Conservation (phyloP, 257 asterid genomes). For the Plantago ovata region DNA sequence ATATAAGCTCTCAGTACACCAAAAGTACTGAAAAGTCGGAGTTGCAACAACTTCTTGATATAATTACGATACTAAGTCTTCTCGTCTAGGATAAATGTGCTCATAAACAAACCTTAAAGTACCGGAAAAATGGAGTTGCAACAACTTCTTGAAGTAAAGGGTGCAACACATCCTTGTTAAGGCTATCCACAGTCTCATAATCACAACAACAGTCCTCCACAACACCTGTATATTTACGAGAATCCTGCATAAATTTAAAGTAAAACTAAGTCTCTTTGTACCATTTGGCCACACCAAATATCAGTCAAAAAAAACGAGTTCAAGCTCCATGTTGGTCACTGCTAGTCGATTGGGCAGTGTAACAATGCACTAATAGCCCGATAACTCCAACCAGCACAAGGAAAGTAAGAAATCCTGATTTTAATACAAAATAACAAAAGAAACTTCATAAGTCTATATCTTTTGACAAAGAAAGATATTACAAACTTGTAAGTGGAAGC, state of each 20-base stretch:
- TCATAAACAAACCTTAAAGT: slow-evolving; percentile 58
- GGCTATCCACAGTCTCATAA: slow-evolving; percentile 84
- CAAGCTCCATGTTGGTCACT: slow-evolving; percentile 52
- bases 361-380: slow-evolving; percentile 45
- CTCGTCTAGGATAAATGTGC: too few relatives aligned
- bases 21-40: slow-evolving; percentile 84
- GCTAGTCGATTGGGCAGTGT: slow-evolving; percentile 28
- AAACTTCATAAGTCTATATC: too few relatives aligned
- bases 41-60: slow-evolving; percentile 80
- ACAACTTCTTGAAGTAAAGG: slow-evolving; percentile 90
- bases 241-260: slow-evolving; percentile 60
- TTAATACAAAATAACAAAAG: slow-evolving; percentile 19
- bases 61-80: too few relatives aligned
- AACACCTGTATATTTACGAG: slow-evolving; percentile 78
- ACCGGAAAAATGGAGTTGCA: slow-evolving; percentile 82
- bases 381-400: slow-evolving; percentile 46
- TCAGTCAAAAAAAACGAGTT: too few relatives aligned
- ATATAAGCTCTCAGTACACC: slow-evolving; percentile 34
- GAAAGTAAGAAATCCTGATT: slow-evolving; percentile 47
- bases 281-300: neutral
- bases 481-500: too few relatives aligned
- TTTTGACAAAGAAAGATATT: too few relatives aligned
- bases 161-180: slow-evolving; percentile 72
- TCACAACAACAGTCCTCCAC: slow-evolving; percentile 98
- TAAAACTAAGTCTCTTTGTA: slow-evolving; percentile 10